Evolutionary conservation across 805 yeast species (phyloP), one percentile per base, ranked within the genome.

Genomic region (Ogataea degrootiae): DNA sequence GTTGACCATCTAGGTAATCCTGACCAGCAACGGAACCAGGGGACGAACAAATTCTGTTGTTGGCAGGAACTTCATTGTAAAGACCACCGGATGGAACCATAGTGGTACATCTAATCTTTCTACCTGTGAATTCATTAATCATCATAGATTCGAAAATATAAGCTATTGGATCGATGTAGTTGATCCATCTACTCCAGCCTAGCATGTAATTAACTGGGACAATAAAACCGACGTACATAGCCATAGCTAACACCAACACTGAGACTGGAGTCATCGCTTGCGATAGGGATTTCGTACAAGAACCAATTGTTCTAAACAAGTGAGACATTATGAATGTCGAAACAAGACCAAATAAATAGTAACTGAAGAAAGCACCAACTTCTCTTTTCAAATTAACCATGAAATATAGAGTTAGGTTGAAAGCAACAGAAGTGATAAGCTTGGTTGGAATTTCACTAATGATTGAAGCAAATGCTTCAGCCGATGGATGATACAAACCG

Each of bases 181-280:
- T 76, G 51, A 82, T 78, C 86, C 85, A 82, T 54, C 80, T 70
- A 34, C 81, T 75, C 86, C 86, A 82, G 15, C 84, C 81, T 52
- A 73, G 70, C 79, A 80, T 79, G 42, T 72, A 61, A 6, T 75
- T 72, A 34, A 75, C 73, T 29, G 85, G 86, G 49, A 80, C 67
- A 21, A 75, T 79, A 66, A 80, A 81, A 36, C 85, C 85, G 7
- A 80, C 72, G 57, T 71, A 80, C 54, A 76, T 68, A 17, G 75
- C 63, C 58, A 80, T 56, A 6, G 74, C 75, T 38, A 76, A 63
- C 48, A 81, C 62, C 46, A 80, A 49, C 26, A 79, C 51, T 15
- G 82, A 69, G 2, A 83, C 77, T 3, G 84, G 84, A 5, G 80
- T 77, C 78, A 80, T 74, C 9, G 85, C 80, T 54, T 74, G 75